Evolutionary conservation across 140 eudicot species (phyloP).

Genomic region (Anethum foeniculum): DNA sequence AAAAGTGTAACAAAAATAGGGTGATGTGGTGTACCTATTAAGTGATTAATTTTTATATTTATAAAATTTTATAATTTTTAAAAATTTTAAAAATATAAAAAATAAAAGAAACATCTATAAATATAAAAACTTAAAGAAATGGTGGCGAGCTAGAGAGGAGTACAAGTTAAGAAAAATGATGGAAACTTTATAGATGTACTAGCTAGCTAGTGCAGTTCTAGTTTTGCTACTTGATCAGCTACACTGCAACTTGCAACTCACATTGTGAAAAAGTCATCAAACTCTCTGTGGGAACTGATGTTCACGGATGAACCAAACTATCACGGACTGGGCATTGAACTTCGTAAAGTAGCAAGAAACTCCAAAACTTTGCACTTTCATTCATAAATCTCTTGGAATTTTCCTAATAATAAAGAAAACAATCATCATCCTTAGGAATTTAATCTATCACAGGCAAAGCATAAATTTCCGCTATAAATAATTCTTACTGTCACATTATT

Average conservation of each 20-base stretch:
- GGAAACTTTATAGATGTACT: neutral
- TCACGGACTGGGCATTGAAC: constrained; percentile 7
- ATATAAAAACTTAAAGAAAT: too few relatives aligned
- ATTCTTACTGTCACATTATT: neutral
- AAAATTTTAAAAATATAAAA: too few relatives aligned
- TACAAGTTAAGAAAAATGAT: neutral
- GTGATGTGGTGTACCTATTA: too few relatives aligned
- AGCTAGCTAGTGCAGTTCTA: neutral
- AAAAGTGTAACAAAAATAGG: too few relatives aligned
- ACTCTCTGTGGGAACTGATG: neutral
- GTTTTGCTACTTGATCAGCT: neutral
- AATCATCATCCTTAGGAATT: neutral
- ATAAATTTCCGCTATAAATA: constrained; percentile 24
- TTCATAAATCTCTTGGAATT: constrained; percentile 2
- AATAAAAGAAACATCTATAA: too few relatives aligned
- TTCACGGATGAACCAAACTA: constrained; percentile 10
- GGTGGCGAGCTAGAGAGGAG: too few relatives aligned
- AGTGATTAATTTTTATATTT: too few relatives aligned
- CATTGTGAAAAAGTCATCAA: neutral
- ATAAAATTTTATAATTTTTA: too few relatives aligned
- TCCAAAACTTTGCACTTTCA: neutral
- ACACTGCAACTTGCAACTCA: neutral
- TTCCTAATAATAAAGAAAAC: neutral
- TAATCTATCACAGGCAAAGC: constrained; percentile 29
- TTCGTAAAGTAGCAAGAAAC: neutral